Base-by-base conservation (phyloP, 2,329 filamentous ascomycete species). In the Neoascochyta sp. region DNA sequence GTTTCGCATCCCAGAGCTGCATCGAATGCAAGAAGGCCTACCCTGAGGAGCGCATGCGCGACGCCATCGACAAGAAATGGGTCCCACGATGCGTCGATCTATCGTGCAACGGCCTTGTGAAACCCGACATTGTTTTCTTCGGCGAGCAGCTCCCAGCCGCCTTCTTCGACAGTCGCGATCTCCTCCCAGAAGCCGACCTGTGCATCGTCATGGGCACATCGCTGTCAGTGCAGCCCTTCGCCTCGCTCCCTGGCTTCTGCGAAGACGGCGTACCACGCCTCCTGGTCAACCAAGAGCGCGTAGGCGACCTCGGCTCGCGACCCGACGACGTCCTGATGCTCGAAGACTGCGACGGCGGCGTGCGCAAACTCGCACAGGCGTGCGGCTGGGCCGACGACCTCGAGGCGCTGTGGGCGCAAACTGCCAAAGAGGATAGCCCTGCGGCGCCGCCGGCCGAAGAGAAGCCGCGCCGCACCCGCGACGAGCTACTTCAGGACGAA, bases 81-180 rank as follows among this genome's bases (percentile, higher is more conserved):
- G 83, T 94, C 0, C 86, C 90, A 0, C 70, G 67, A 38, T 96
- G 90, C 58, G 44, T 64, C 21, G 64, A 67, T 4, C 54, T 68
- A 7, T 58, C 66, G 12, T 96, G 90, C 58, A 69, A 74, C 19
- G 89, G 89, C 0, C 67, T 92, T 3, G 86, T 95, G 20, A 95
- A 95, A 65, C 89, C 89, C 0, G 86, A 95, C 51, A 95, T 95
- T 55, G 87, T 94, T 18, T 95, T 95, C 66, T 95, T 95, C 49
- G 88, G 88, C 28, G 88, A 93, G 57, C 63, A 75, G 1, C 64
- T 89, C 3, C 85, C 85, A 0, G 59, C 66, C 5, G 65, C 63
- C 0, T 93, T 93, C 62, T 80, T 81, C 54, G 56, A 65, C 5
- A 79, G 76, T 36, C 66, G 69, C 16, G 56, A 67, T 22, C 62